phyloP scores from a whole-genome alignment of 352 stramenopile genomes.

The Phytophthora pseudosyringae region DNA sequence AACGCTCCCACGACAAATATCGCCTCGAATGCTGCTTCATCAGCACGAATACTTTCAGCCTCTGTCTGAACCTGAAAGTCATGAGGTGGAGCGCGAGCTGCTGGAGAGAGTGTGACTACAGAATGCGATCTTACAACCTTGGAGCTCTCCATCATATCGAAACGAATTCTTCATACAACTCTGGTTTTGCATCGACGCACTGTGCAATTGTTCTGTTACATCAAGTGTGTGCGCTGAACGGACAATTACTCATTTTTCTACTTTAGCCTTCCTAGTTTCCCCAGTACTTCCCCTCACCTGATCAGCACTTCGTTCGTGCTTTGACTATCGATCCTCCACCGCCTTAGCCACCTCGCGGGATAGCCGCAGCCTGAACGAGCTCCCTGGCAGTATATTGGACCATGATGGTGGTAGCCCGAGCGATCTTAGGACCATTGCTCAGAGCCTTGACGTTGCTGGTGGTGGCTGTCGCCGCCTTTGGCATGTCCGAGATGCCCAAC shows the following conservation, averaged over 20 bases:
- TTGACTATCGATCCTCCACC: neutral
- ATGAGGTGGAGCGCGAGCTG: slow-evolving; percentile 18
- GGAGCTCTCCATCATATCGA: too few species aligned
- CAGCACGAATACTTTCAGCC: slow-evolving; percentile 29
- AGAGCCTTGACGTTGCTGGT: slow-evolving; percentile 54
- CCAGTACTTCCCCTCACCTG: neutral
- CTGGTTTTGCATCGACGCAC: too few species aligned
- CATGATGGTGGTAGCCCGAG: slow-evolving; percentile 52
- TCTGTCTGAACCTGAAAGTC: slow-evolving; percentile 19
- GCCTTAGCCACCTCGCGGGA: slow-evolving; percentile 44
- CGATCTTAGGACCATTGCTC: slow-evolving; percentile 55
- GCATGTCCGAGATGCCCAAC: slow-evolving; percentile 51
- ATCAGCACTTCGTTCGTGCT: slow-evolving; percentile 14
- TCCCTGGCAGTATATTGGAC: slow-evolving; percentile 58
- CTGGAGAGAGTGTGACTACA: slow-evolving; percentile 12
- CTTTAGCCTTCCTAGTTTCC: neutral
- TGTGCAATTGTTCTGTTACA: neutral
- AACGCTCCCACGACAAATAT: slow-evolving; percentile 1
- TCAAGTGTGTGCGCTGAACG: neutral
- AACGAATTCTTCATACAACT: too few species aligned
- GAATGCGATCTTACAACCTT: neutral
- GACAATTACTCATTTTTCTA: slow-evolving; percentile 6
- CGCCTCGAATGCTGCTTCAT: slow-evolving; percentile 16
- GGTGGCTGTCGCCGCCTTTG: slow-evolving; percentile 46
- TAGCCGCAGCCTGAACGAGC: slow-evolving; percentile 46